These are phyloP conservation scores for Entomophthora muscae DNA, from an alignment of 371 early-diverging fungal species.

Conservation along the genomic window DNA sequence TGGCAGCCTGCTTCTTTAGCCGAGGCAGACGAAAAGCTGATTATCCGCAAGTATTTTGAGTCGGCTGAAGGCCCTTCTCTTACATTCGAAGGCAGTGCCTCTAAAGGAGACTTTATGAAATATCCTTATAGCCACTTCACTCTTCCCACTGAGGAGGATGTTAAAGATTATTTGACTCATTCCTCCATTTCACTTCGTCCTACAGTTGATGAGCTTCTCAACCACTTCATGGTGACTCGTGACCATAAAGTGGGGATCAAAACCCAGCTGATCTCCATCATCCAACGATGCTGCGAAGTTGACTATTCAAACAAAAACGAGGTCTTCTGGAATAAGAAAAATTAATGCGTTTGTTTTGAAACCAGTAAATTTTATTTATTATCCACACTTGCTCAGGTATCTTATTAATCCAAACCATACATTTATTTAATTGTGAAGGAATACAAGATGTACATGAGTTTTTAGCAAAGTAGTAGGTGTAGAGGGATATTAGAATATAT, in stretches of 20 bases:
- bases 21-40: conserved; percentile 32
- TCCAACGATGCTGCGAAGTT: neutral
- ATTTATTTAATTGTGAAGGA: too few relatives aligned
- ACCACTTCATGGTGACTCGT: neutral
- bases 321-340: neutral
- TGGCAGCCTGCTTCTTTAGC: conserved; percentile 55
- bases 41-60: conserved; percentile 36
- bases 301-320: neutral
- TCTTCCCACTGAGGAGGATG: conserved; percentile 62
- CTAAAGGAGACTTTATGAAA: conserved; percentile 11
- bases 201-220: conserved; percentile 3
- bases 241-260: conserved; percentile 7
- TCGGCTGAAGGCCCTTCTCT: conserved; percentile 13
- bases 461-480: too few relatives aligned
- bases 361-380: too few relatives aligned
- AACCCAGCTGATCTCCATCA: neutral
- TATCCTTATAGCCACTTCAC: conserved; percentile 57
- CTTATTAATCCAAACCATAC: too few relatives aligned
- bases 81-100: conserved; percentile 13
- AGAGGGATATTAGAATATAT: too few relatives aligned
- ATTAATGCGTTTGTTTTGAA: too few relatives aligned
- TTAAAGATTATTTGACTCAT: conserved; percentile 16
- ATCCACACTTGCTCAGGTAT: too few relatives aligned
- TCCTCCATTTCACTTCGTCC: neutral
- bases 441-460: too few relatives aligned